Evolutionary conservation across 306 rosid species (phyloP).

Genomic region (Macrotyloma uniflorum): DNA sequence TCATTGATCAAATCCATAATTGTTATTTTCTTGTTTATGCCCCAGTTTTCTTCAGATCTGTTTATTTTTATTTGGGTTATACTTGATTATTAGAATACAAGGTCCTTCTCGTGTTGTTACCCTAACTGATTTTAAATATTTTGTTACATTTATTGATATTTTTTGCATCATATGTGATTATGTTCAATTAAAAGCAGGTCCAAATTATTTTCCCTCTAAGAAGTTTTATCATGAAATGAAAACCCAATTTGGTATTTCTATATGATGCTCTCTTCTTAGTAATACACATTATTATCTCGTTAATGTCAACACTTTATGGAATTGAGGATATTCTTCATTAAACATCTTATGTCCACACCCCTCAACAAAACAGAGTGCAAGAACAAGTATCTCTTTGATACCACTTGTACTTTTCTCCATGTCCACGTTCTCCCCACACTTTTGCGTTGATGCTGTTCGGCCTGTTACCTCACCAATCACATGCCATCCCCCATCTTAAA

Average conservation of each 20-base stretch:
- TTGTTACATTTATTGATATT: neutral
- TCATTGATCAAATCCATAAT: neutral
- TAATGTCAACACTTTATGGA: neutral
- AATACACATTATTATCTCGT: neutral
- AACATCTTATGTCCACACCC: too few relatives aligned
- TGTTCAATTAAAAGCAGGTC: neutral
- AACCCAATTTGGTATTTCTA: neutral
- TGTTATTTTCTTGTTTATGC: constrained; percentile 1
- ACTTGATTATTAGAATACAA: neutral
- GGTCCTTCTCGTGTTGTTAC: neutral
- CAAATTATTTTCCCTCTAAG: too few relatives aligned
- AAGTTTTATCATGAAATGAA: too few relatives aligned
- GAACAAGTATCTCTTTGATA: too few relatives aligned
- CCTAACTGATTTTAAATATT: too few relatives aligned
- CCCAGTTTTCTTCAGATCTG: neutral
- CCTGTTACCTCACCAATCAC: too few relatives aligned
- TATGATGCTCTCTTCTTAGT: neutral
- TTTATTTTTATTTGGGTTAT: constrained; percentile 11
- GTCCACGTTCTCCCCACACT: too few relatives aligned
- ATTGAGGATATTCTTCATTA: too few relatives aligned
- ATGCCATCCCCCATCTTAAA: too few relatives aligned
- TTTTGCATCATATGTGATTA: neutral
- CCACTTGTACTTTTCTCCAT: too few relatives aligned
- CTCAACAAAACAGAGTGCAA: too few relatives aligned
- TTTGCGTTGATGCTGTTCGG: too few relatives aligned